Conservation (phyloP, 768 basidiomycete species). For the Tricholoma flavovirens region DNA sequence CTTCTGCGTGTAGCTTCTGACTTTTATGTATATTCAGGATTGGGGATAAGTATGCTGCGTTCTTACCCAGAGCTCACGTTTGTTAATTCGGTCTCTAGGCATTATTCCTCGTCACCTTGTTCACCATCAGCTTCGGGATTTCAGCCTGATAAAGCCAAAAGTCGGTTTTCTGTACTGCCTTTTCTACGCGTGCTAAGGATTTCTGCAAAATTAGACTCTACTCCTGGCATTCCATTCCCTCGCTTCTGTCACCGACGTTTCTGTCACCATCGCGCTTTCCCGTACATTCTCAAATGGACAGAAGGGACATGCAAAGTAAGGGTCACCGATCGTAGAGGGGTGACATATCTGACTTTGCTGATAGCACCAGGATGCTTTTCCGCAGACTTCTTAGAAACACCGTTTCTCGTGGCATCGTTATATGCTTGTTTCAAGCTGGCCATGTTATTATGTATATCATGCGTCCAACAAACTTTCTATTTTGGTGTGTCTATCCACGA, state of each 20-base stretch:
- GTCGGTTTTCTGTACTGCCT: not conserved
- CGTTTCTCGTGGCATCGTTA: slow-evolving; percentile 2
- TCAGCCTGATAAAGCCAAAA: not conserved
- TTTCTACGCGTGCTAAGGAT: not conserved
- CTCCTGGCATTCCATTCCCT: not conserved
- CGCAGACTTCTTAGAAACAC: not conserved
- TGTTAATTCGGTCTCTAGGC: not conserved
- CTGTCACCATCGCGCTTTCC: slow-evolving; percentile 1
- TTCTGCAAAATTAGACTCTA: not conserved
- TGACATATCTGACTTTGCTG: not conserved
- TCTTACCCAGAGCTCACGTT: not conserved
- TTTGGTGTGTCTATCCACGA: not conserved
- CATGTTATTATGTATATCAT: slow-evolving; percentile 4
- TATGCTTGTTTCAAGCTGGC: not conserved
- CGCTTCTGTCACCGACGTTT: not conserved
- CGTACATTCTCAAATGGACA: not conserved
- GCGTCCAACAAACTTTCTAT: not conserved
- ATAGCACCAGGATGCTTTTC: slow-evolving; percentile 1
- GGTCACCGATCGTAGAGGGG: not conserved
- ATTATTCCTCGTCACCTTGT: not conserved
- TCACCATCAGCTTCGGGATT: not conserved
- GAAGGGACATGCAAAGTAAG: not conserved
- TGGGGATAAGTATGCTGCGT: not conserved
- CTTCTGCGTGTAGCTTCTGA: not conserved
- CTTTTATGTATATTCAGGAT: not conserved